Evolutionary conservation across 257 asterid species (phyloP).

Genomic region (Rhazya stricta): DNA sequence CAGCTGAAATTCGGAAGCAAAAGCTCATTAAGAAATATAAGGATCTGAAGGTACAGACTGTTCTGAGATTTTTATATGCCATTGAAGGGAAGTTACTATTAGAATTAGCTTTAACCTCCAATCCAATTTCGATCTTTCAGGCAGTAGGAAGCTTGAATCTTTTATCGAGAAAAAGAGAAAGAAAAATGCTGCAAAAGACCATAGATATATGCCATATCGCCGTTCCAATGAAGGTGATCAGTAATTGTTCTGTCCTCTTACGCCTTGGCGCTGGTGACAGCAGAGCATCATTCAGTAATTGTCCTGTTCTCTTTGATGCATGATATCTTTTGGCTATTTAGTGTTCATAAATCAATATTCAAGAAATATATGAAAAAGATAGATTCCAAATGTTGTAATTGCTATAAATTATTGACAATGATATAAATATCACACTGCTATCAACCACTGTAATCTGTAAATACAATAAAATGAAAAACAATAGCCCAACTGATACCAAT

Average conservation of each 20-base stretch:
- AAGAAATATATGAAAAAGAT: no score
- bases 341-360: no score
- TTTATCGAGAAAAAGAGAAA: constrained; percentile 74
- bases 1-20: constrained; percentile 77
- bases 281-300: no score
- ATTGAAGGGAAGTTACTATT: background rate
- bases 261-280: background rate
- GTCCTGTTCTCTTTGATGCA: no score
- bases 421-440: background rate
- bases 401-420: background rate
- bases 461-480: background rate
- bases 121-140: constrained; percentile 30
- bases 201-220: constrained; percentile 76
- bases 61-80: background rate
- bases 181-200: constrained; percentile 90
- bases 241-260: background rate
- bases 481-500: background rate
- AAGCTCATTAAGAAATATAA: constrained; percentile 63
- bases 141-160: constrained; percentile 73
- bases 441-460: background rate
- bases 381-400: no score
- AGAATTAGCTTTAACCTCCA: background rate
- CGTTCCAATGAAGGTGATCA: constrained; percentile 34
- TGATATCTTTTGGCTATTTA: no score
- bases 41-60: constrained; percentile 63